A percentile compares a stretch with the other conserved stretches of the same genome.
These are phyloP conservation scores for Massospora cicadina DNA, from an alignment of 371 early-diverging fungal species.

Conservation along the genomic window DNA sequence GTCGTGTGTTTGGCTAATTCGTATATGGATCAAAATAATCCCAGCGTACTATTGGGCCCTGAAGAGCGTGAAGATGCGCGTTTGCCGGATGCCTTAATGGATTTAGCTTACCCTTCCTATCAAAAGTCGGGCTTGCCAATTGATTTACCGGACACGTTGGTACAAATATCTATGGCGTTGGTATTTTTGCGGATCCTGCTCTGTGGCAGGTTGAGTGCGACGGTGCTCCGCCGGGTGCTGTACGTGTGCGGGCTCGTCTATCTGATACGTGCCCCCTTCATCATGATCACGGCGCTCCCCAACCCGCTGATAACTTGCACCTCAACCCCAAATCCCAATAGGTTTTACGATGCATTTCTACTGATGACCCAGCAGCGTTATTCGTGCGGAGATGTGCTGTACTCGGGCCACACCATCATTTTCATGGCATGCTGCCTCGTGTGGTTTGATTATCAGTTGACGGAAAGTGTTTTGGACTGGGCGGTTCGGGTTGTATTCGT, in stretches of 20 bases:
- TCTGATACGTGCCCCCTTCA: constrained; percentile 4
- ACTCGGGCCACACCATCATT: constrained; percentile 9
- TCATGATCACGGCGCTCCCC: constrained; percentile 8
- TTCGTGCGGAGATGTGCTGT: constrained; percentile 9
- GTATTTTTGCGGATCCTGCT: not conserved
- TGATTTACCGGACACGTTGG: constrained; percentile 1
- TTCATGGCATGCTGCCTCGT: not conserved
- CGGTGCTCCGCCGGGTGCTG: not conserved
- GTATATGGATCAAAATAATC: constrained; percentile 5
- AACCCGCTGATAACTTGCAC: not conserved
- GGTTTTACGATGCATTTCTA: not conserved
- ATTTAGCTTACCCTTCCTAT: not conserved
- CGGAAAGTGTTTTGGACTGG: not conserved
- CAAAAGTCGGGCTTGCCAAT: not conserved
- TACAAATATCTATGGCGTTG: not conserved
- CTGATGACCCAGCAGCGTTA: not conserved
- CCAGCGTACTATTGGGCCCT: not conserved
- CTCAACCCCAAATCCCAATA: not conserved
- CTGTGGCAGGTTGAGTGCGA: not conserved
- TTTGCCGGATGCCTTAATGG: constrained; percentile 1
- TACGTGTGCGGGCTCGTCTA: not conserved
- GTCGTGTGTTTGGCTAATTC: not conserved
- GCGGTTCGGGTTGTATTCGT: not conserved
- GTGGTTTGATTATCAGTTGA: not conserved
- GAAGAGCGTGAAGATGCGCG: not conserved